phyloP scores from a whole-genome alignment of 352 stramenopile species.

The Phytophthora macrochlamydospora region DNA sequence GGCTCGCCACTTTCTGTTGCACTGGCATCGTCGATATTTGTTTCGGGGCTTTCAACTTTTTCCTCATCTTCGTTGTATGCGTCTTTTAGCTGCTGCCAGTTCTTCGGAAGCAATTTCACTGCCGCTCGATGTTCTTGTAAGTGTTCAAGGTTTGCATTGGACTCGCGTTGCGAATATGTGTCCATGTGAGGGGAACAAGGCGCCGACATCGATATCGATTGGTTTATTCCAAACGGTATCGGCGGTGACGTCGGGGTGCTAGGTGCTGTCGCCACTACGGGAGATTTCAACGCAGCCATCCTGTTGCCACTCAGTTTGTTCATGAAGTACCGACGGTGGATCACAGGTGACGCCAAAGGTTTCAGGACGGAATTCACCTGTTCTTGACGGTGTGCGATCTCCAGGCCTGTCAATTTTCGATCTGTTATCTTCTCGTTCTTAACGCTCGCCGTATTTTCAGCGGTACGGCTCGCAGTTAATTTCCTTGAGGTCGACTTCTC shows the following conservation, averaged over 20 bases:
- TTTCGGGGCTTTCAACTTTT: constrained; percentile 13
- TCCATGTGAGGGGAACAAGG: constrained; percentile 12
- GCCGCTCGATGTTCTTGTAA: background rate
- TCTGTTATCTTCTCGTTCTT: constrained; percentile 5
- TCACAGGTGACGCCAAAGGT: constrained; percentile 14
- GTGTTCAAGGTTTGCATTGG: background rate
- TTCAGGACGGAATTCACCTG: constrained; percentile 27
- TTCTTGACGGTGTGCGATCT: constrained; percentile 10
- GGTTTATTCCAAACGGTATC: constrained; percentile 10
- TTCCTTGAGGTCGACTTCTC: background rate
- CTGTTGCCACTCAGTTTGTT: constrained; percentile 22
- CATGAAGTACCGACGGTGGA: constrained; percentile 32
- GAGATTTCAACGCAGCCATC: constrained; percentile 10
- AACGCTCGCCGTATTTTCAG: constrained; percentile 7
- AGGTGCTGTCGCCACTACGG: constrained; percentile 15
- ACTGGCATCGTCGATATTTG: background rate
- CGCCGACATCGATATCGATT: constrained; percentile 24
- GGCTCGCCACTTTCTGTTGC: background rate
- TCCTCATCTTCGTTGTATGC: constrained; percentile 26
- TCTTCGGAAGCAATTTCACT: background rate
- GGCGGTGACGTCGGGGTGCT: constrained; percentile 15
- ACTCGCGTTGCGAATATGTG: background rate
- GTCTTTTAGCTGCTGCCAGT: background rate
- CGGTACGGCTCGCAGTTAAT: constrained; percentile 14
- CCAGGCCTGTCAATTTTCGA: constrained; percentile 1